A percentile compares a stretch with the other conserved stretches of the same genome.
Conservation (phyloP, 2,329 filamentous ascomycete species). For the Fusarium foetens region DNA sequence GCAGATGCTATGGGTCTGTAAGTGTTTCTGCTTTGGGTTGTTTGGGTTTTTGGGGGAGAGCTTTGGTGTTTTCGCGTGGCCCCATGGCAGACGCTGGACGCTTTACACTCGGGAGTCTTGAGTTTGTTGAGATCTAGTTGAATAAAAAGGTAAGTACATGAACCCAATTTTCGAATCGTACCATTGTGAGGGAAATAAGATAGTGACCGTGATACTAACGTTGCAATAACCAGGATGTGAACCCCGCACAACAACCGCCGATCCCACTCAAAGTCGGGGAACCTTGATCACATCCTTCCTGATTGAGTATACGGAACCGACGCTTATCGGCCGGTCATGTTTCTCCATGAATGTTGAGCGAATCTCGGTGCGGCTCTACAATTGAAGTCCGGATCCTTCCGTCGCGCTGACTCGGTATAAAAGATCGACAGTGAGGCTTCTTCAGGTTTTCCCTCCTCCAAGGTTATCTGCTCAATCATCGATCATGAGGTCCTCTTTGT, state of each 20-base stretch:
- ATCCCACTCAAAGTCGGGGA: background rate
- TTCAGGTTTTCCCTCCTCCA: fast-evolving
- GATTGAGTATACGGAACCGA: slow-evolving; percentile 2
- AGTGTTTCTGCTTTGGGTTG: background rate
- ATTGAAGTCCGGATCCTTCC: background rate
- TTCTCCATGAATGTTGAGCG: background rate
- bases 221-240: background rate
- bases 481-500: slow-evolving; percentile 13
- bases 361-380: background rate
- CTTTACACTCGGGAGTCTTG: background rate
- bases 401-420: background rate
- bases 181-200: background rate
- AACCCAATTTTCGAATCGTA: background rate
- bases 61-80: too few relatives aligned
- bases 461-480: background rate
- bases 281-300: slow-evolving; percentile 3
- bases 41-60: fast-evolving
- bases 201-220: background rate
- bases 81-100: background rate
- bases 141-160: background rate
- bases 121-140: background rate
- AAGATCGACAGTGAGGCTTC: background rate
- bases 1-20: background rate
- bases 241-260: background rate
- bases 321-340: background rate